Base-by-base conservation (phyloP, 306 rosid species). In the Luffa aegyptiaca region DNA sequence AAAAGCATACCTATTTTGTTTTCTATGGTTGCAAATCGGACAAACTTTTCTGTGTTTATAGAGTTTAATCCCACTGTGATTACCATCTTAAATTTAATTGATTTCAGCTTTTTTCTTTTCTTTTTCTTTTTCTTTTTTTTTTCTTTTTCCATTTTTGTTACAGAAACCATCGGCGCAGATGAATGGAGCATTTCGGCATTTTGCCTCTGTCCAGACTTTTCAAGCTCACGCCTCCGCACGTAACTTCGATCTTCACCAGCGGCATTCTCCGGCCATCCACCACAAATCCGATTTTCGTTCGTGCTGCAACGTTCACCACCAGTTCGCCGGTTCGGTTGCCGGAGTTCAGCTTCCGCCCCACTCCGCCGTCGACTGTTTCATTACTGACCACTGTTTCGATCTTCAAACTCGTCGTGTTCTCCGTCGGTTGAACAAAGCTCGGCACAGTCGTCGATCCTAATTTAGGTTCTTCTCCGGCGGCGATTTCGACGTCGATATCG, bases 101-200 rank as follows among this genome's bases (percentile, higher is more conserved):
- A 44, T 12, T 71, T 45, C 12, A 71, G 2, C 61, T 16, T 37
- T 10, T n/a, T 10, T 20, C 37, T 41, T 10, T 66, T n/a, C 12
- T 26, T 26, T 26, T 0, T 26, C 46, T 66, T 41, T 10, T 66
- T n/a, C 12, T 26, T 26, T 26, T 0, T 26, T 62, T 80, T 2
- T 6, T 18, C 2, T 48, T 48, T 48, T 3, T 10, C 52, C 31
- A 12, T 49, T 73, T 21, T 17, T 10, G 52, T 18, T 76, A 76
- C 49, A 64, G 61, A 70, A 86, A 93, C 98, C 97, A 92, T 84
- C 77, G 81, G 84, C 88, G 82, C 56, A 86, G 7, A 37, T 86
- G 85, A 82, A 89, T 33, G 72, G 85, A 44, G 84, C 98, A 94
- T 65, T 16, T 78, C 44, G 97, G 97, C 82, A 80, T 65, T 10